phyloP scores from a whole-genome alignment of 345 rosid species.

The Erysimum cheiranthoides region DNA sequence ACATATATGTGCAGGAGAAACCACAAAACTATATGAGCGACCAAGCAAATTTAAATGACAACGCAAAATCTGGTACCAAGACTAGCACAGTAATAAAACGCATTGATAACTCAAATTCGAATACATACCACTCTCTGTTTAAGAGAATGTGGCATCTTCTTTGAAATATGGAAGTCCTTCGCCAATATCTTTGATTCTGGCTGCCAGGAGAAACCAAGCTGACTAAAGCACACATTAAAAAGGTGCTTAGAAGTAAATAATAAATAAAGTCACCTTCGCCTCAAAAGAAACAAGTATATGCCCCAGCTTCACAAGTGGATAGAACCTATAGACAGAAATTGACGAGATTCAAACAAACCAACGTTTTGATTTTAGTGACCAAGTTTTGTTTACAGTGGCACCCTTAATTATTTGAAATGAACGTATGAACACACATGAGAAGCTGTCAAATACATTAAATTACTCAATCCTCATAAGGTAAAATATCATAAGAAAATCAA shows the following conservation, averaged over 20 bases:
- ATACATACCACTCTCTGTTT: conserved; percentile 62
- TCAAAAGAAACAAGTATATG: conserved; percentile 63
- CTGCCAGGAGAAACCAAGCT: conserved; percentile 49
- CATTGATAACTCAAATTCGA: conserved; percentile 1
- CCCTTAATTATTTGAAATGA: conserved; percentile 25
- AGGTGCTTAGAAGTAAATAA: conserved; percentile 13
- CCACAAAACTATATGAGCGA: conserved; percentile 16
- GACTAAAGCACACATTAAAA: conserved; percentile 25
- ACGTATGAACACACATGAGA: conserved; percentile 14
- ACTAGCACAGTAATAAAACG: conserved; percentile 13
- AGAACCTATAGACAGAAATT: conserved; percentile 59
- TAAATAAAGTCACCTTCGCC: conserved; percentile 58
- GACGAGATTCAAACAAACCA: conserved; percentile 11
- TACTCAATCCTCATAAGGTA: conserved; percentile 2
- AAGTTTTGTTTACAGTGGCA: conserved; percentile 4
- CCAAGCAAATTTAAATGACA: not conserved
- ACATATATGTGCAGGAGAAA: conserved; percentile 5
- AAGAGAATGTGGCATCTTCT: conserved; percentile 44
- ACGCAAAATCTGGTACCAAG: conserved; percentile 20
- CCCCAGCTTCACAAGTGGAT: conserved; percentile 75
- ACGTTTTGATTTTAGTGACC: not conserved
- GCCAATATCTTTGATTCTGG: conserved; percentile 60
- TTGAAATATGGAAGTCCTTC: conserved; percentile 63
- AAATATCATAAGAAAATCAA: not conserved
- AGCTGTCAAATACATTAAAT: not conserved